These are phyloP conservation scores for Ophiostoma tasmaniense DNA, from an alignment of 2,329 filamentous ascomycete species.

Conservation along the genomic window DNA sequence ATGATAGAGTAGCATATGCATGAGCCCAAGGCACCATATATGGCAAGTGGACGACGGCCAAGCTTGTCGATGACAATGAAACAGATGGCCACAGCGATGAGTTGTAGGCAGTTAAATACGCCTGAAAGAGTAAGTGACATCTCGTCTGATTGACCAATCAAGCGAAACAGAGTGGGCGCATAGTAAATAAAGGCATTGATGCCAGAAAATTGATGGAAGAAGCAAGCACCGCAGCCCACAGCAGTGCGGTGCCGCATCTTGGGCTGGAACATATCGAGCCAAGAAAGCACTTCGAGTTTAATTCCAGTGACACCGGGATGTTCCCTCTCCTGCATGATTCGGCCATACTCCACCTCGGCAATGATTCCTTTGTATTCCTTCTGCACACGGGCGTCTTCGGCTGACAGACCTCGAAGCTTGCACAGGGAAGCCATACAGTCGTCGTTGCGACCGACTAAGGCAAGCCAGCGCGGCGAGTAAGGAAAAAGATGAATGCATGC, in stretches of 20 bases:
- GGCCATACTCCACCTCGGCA: conserved; percentile 3
- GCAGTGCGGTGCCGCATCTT: neutral
- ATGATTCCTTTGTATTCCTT: conserved; percentile 8
- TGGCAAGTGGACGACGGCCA: conserved; percentile 50
- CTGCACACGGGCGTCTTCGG: neutral
- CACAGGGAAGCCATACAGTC: conserved; percentile 16
- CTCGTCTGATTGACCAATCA: neutral
- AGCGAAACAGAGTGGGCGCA: conserved; percentile 9
- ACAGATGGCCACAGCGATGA: conserved; percentile 49
- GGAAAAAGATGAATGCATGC: conserved; percentile 9
- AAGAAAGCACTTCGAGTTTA: neutral
- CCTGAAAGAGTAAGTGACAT: conserved; percentile 18
- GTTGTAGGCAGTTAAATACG: conserved; percentile 51
- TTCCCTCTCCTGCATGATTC: neutral
- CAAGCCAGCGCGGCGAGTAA: conserved; percentile 16
- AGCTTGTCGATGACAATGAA: conserved; percentile 42
- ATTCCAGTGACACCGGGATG: neutral
- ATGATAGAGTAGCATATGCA: neutral
- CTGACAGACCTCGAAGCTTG: neutral
- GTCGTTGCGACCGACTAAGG: conserved; percentile 11
- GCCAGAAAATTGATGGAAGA: conserved; percentile 14
- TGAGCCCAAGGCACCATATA: conserved; percentile 21
- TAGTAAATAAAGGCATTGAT: conserved; percentile 16
- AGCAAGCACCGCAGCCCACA: neutral
- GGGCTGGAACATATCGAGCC: no score